Conservation (phyloP, 306 rosid genomes). For the Begonia loranthoides region DNA sequence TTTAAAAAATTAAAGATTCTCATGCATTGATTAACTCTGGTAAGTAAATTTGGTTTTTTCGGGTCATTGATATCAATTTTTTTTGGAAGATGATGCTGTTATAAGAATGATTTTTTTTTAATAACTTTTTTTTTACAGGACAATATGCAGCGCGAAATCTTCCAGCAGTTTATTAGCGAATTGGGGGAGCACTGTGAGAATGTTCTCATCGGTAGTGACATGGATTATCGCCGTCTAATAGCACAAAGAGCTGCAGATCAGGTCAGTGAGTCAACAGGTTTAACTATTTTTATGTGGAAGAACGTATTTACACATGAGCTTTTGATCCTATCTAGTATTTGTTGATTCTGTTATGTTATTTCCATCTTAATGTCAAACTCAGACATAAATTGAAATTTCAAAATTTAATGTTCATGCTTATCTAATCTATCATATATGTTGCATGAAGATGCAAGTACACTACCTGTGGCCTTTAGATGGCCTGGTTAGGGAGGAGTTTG, state of each 20-base stretch:
- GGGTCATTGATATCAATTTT: background rate
- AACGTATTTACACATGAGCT: no score
- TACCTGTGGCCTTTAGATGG: conserved; percentile 66
- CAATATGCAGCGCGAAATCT: conserved; percentile 75
- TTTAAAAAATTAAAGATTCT: background rate
- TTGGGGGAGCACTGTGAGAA: conserved; percentile 63
- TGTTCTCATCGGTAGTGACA: conserved; percentile 67
- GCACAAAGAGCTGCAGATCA: conserved; percentile 48
- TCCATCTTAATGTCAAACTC: no score
- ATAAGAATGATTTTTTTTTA: no score
- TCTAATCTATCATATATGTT: conserved; percentile 4
- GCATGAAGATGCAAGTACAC: conserved; percentile 37
- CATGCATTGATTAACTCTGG: background rate
- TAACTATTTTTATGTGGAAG: background rate
- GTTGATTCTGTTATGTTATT: no score
- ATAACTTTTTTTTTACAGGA: conserved; percentile 38
- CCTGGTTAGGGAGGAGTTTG: conserved; percentile 35
- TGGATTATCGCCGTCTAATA: conserved; percentile 82
- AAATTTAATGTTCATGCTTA: background rate
- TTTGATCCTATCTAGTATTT: no score
- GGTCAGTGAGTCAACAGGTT: conserved; percentile 26
- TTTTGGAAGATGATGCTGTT: no score
- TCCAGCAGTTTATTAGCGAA: conserved; percentile 53
- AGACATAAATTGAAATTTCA: background rate
- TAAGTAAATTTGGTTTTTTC: conserved; percentile 5